Evolutionary conservation across 352 stramenopile genomes (phyloP).

Genomic region (Phytophthora boehmeriae): DNA sequence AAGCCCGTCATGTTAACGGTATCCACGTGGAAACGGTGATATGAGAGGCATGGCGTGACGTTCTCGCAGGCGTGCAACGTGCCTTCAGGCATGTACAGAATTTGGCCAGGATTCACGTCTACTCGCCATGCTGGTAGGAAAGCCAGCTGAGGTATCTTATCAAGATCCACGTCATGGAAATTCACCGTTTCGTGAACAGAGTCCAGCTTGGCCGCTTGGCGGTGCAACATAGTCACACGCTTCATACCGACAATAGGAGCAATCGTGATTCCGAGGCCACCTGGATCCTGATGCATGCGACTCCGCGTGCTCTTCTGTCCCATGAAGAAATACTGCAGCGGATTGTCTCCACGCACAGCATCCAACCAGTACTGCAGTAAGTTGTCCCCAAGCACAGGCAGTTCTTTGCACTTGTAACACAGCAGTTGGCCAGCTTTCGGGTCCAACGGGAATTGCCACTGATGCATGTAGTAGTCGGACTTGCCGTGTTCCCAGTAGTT

Average conservation of each 20-base stretch:
- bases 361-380: conserved; percentile 93
- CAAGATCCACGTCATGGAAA: conserved; percentile 83
- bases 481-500: conserved; percentile 84
- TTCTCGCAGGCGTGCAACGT: conserved; percentile 94
- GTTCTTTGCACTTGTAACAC: conserved; percentile 86
- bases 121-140: conserved; percentile 89
- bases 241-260: conserved; percentile 91
- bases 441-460: conserved; percentile 95
- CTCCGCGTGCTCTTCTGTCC: conserved; percentile 88
- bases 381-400: conserved; percentile 92
- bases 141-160: conserved; percentile 87
- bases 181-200: conserved; percentile 84
- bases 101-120: conserved; percentile 91
- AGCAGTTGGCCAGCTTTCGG: conserved; percentile 75
- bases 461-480: conserved; percentile 92
- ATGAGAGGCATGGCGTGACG: conserved; percentile 93
- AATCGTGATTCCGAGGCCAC: conserved; percentile 93
- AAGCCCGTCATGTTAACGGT: conserved; percentile 92
- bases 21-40: conserved; percentile 94
- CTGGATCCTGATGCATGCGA: conserved; percentile 91
- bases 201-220: conserved; percentile 80
- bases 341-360: conserved; percentile 86
- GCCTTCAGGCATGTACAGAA: conserved; percentile 93
- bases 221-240: conserved; percentile 77
- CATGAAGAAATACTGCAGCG: conserved; percentile 97